Conservation (phyloP, 2,329 filamentous ascomycete species). For the Cryphonectria parasitica region DNA sequence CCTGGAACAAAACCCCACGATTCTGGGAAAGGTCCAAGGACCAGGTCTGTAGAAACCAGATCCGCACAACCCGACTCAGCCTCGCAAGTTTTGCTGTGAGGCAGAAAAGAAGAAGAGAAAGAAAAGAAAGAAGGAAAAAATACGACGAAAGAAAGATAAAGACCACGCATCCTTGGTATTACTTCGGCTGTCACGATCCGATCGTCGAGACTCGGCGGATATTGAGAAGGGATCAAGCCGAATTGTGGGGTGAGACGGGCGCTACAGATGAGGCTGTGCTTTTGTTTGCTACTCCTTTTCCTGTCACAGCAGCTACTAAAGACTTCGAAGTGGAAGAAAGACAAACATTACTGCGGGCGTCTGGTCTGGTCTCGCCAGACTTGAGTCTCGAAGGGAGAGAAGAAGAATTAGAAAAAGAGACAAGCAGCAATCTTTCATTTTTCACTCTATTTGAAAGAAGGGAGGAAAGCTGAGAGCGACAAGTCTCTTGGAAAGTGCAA, state of each 20-base stretch:
- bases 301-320: not conserved
- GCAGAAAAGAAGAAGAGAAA: not conserved
- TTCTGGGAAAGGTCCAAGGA: not conserved
- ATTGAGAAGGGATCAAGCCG: not conserved
- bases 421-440: not conserved
- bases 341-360: not conserved
- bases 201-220: not conserved
- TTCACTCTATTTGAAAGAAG: not conserved
- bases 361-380: not conserved
- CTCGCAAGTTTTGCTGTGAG: not conserved
- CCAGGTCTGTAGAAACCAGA: not conserved
- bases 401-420: not conserved
- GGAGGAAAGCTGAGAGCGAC: too few relatives aligned
- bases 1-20: not conserved
- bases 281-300: conserved; percentile 7
- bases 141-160: not conserved
- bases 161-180: not conserved
- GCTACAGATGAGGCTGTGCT: conserved; percentile 1
- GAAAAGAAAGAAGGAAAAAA: too few relatives aligned
- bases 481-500: not conserved
- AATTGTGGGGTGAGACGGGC: conserved; percentile 1
- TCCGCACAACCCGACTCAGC: not conserved
- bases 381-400: too few relatives aligned
- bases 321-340: not conserved
- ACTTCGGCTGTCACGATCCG: conserved; percentile 8